These are phyloP conservation scores for Nannochloropsis oceanica DNA, from an alignment of 108 stramenopile species.

Conservation along the genomic window DNA sequence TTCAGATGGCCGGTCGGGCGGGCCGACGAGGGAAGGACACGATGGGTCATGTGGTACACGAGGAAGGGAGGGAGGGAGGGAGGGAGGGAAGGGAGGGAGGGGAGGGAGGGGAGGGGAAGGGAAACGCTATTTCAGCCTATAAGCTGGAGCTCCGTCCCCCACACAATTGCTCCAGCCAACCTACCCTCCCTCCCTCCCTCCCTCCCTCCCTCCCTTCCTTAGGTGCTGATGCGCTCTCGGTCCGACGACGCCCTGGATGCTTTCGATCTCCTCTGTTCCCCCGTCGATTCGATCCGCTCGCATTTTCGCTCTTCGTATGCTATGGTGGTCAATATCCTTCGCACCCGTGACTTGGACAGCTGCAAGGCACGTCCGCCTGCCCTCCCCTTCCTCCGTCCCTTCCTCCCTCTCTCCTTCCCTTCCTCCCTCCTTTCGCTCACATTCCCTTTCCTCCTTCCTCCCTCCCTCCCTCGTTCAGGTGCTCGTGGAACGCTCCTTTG, in stretches of 20 bases:
- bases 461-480: neutral
- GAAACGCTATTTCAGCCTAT: too few species aligned
- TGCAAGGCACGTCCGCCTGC: neutral
- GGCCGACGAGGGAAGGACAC: constrained; percentile 17
- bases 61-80: neutral
- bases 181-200: neutral
- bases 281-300: constrained; percentile 6
- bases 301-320: constrained; percentile 5
- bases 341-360: constrained; percentile 4
- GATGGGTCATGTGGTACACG: constrained; percentile 2
- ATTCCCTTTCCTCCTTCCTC: neutral
- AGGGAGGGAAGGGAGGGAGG: neutral
- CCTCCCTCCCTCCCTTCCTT: neutral
- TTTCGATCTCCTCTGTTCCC: constrained; percentile 18
- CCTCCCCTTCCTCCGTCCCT: neutral
- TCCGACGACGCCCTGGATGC: constrained; percentile 26
- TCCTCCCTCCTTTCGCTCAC: neutral
- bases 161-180: too few species aligned
- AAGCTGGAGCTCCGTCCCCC: too few species aligned
- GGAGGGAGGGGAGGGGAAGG: neutral
- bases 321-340: constrained; percentile 22
- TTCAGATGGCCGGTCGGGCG: constrained; percentile 31
- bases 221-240: constrained; percentile 20
- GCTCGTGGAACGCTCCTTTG: constrained; percentile 23
- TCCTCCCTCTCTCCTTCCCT: neutral